Evolutionary conservation across 2,329 filamentous ascomycete species (phyloP).

Genomic region (Paecilomyces fulvus): DNA sequence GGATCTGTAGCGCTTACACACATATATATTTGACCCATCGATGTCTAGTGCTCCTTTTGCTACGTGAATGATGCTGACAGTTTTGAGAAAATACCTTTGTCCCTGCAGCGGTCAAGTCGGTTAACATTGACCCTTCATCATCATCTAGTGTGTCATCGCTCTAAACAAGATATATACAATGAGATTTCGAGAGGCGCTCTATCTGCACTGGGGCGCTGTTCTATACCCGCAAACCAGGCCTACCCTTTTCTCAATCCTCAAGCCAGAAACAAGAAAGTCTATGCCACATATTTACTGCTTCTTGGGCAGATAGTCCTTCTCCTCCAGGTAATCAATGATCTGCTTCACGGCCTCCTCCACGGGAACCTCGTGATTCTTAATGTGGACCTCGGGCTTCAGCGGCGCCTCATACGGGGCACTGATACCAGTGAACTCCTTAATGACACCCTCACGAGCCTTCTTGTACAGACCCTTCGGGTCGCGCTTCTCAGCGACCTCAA

Average conservation of each 20-base stretch:
- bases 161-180: not conserved
- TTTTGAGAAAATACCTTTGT: not conserved
- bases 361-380: slow-evolving; percentile 70
- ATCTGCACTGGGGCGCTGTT: not conserved
- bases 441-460: slow-evolving; percentile 86
- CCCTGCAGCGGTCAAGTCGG: not conserved
- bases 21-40: not conserved
- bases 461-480: slow-evolving; percentile 98
- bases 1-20: not conserved
- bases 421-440: slow-evolving; percentile 96
- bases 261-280: slow-evolving; percentile 1
- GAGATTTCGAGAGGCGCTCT: not conserved
- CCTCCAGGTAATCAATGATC: slow-evolving; percentile 71
- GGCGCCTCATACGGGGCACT: slow-evolving; percentile 93
- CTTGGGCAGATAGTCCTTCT: slow-evolving; percentile 53
- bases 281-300: slow-evolving; percentile 16
- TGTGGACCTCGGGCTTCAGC: slow-evolving; percentile 73
- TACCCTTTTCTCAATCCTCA: not conserved
- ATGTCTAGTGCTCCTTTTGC: not conserved
- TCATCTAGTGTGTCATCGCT: not conserved
- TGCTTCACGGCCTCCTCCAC: slow-evolving; percentile 83
- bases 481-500: slow-evolving; percentile 86
- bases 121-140: not conserved
- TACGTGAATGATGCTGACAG: not conserved
- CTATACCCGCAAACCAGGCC: not conserved